A percentile compares a stretch with the other conserved stretches of the same genome.
phyloP scores from a whole-genome alignment of 495 filamentous ascomycete species.

The Tuber indicum region DNA sequence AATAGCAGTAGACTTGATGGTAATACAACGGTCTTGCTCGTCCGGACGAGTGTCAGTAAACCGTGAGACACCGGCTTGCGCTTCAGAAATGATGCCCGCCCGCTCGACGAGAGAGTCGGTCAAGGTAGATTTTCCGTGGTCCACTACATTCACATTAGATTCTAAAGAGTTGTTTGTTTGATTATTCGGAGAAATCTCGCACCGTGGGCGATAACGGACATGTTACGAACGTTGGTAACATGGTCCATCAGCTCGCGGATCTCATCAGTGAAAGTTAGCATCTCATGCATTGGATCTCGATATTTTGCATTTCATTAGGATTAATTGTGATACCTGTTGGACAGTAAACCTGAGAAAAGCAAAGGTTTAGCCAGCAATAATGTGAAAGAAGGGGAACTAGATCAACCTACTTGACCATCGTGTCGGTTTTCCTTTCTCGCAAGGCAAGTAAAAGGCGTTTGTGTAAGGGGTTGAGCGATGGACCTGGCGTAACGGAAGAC shows the following conservation, averaged over 20 bases:
- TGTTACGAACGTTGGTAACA: conserved; percentile 95
- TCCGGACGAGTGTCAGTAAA: conserved; percentile 96
- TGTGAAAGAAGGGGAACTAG: conserved; percentile 1
- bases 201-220: conserved; percentile 99
- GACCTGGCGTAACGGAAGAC: conserved; percentile 27
- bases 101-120: conserved; percentile 98
- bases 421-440: conserved; percentile 65
- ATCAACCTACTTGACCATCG: conserved; percentile 97
- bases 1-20: conserved; percentile 99
- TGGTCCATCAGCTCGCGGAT: conserved; percentile 96
- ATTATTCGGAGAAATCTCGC: conserved; percentile 35
- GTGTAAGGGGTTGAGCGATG: conserved; percentile 10
- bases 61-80: conserved; percentile 90
- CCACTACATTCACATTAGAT: conserved; percentile 52
- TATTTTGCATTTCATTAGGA: not conserved
- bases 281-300: not conserved
- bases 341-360: conserved; percentile 79
- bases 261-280: conserved; percentile 45
- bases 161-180: not conserved
- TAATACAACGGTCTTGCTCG: conserved; percentile 99
- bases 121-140: conserved; percentile 99
- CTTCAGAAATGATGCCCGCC: conserved; percentile 98
- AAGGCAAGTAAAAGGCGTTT: conserved; percentile 42
- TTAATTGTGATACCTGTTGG: conserved; percentile 47
- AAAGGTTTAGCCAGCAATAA: conserved; percentile 10